Evolutionary conservation across 176 grass and related monocot genomes (phyloP), one percentile per base, ranked within the genome.

Genomic region (Aegilops umbellulata): DNA sequence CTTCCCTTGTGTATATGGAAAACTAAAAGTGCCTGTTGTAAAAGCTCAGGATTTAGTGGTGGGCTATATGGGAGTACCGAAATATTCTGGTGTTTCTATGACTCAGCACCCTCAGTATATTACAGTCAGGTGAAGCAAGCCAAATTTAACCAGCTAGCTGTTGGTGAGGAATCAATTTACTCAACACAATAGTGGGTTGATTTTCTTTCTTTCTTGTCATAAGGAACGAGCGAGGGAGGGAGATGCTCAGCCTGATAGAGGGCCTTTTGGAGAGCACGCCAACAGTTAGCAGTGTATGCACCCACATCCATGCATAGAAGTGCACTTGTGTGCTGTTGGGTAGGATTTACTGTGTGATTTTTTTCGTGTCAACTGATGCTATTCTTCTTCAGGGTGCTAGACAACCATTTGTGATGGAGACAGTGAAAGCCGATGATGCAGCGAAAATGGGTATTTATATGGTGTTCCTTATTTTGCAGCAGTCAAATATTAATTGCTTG

Each of bases 61-160:
- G 74, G 95, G 95, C 12, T 98, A 98, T 76, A 98, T 98, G 95
- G 91, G 93, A 30, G 95, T 98, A 67, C 95, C 95, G 51, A 98
- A 98, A 81, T 98, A 94, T 78, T 35, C 93, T 46, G 93, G 95
- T 31, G 35, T 98, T 68, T 93, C 89, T 85, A 98, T 98, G 95
- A 91, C 86, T 53, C 87, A 98, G 25, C 95, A 98, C 71, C 95
- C 95, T 83, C 95, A 98, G 69, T 98, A 98, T 69, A 95, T 98
- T 80, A 98, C 95, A 19, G 91, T 98, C 80, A 95, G 95, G 95
- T 98, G 92, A 71, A 46, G 12, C 35, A 12, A 34, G 31, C 30
- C 7, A 27, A 53, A 69, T 19, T 32, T 44, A 39, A 57, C 2
- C 24, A 61, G 38, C 82, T 68, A 61, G 22, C 85, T 68, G n/a